Base-by-base conservation (phyloP, 768 basidiomycete genomes). In the Exidia glandulosa region DNA sequence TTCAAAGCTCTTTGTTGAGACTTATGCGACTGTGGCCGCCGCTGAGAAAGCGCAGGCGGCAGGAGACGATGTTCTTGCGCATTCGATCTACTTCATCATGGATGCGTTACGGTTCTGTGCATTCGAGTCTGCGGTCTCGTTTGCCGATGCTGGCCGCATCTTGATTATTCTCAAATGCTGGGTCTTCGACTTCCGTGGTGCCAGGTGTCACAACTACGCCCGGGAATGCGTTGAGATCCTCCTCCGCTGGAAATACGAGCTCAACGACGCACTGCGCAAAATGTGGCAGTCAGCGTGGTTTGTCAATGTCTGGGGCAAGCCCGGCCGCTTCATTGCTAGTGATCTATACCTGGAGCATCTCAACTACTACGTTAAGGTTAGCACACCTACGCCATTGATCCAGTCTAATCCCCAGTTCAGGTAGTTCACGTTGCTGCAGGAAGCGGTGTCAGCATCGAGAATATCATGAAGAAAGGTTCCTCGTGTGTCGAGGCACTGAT, bases 121-220 rank as follows among this genome's bases (percentile, higher is more conserved):
- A 34, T 72, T 74, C 56, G 66, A 68, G 32, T 63, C 70, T 50
- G 68, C 66, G 0, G 67, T 75, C 56, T 66, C 70, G 37, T 50
- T 56, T 36, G 75, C 66, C 2, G 70, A 74, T 61, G 64, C 70
- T 16, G 72, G 72, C 0, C 63, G 68, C 2, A 58, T 74, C n/a
- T 52, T 71, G 2, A 60, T 61, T 0, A 64, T 71, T 2, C 61
- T 73, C 14, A 66, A 69, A 54, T 66, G 63, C 29, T 69, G 67
- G 65, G 62, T 64, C 2, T 64, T 72, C 31, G 27, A 60, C 12
- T 74, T 71, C 52, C 67, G 70, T 9, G 73, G 72, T 2, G 70
- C 67, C 25, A 65, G 68, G 1, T 68, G 62, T 19, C 67, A 69
- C 31, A 75, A 75, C 56, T 74, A 75, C 57, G 73, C 70, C 9